Evolutionary conservation across 2,329 filamentous ascomycete species (phyloP), one percentile per base, ranked within the genome.

Genomic region (Beauveria medogensis): DNA sequence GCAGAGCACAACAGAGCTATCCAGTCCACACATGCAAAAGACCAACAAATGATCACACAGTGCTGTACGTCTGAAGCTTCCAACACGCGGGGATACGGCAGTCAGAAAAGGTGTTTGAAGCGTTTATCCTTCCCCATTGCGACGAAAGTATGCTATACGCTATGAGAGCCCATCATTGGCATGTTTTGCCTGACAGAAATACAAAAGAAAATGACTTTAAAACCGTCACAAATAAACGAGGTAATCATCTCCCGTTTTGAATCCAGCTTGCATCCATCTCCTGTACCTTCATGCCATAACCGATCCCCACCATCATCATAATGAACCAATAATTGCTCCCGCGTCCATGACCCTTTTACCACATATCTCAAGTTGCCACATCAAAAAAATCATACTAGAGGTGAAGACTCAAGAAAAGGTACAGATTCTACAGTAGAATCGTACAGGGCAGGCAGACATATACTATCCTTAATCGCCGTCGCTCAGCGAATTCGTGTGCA

Each of bases 121-220:
- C 58, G 43, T 54, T 30, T 28, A 20, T 47, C 48, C 50, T 48
- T 54, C 37, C 62, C 60, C 64, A 54, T 62, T 63, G 51, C 62
- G 61, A 64, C 60, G 63, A 64, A 66, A 64, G 53, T 65, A 58
- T 63, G 62, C 55, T 63, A 57, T 63, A 60, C 65, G 64, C 62
- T 68, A 67, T 68, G 62, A 67, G 64, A 70, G 53, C 59, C 60
- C 56, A 60, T 67, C 63, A 48, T 65, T 63, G 63, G 64, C 64
- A 60, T 68, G 28, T 60, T 48, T 60, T 55, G 56, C 56, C 34
- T 26, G 41, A 54, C 54, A 60, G 22, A 54, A 55, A 30, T 68
- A 65, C 67, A 66, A 65, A 59, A 65, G 61, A 65, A 65, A 55
- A 65, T 63, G 65, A 64, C 63, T 64, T 64, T 64, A 62, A 59